Conservation (phyloP, 2,329 filamentous ascomycete genomes). For the Aspergillus vadensis region DNA sequence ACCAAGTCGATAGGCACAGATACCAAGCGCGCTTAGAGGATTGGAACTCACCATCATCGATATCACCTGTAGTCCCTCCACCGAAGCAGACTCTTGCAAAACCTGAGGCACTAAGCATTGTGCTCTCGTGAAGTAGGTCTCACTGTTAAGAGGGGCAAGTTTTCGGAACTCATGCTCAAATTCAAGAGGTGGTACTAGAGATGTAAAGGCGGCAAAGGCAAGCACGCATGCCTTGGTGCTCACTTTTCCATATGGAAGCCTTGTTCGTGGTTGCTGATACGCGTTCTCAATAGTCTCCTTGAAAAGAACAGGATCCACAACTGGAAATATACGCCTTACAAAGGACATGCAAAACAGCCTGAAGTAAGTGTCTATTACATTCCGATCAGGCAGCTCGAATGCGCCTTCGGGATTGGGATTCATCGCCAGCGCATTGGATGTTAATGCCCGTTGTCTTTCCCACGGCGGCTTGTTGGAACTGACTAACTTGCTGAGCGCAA, state of each 20-base stretch:
- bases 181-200: slow-evolving; percentile 26
- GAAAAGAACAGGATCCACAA: slow-evolving; percentile 53
- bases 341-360: slow-evolving; percentile 36
- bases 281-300: slow-evolving; percentile 48
- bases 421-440: slow-evolving; percentile 23
- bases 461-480: slow-evolving; percentile 33
- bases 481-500: slow-evolving; percentile 32
- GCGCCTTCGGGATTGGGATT: slow-evolving; percentile 22
- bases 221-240: slow-evolving; percentile 52
- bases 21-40: not conserved
- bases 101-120: slow-evolving; percentile 48
- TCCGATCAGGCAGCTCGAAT: slow-evolving; percentile 42
- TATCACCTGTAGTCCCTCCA: slow-evolving; percentile 50
- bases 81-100: slow-evolving; percentile 44
- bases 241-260: slow-evolving; percentile 28
- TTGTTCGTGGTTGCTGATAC: slow-evolving; percentile 37
- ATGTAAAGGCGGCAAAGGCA: slow-evolving; percentile 50
- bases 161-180: slow-evolving; percentile 7
- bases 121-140: slow-evolving; percentile 46
- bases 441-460: slow-evolving; percentile 37
- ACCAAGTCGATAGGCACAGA: accelerated
- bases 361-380: slow-evolving; percentile 35
- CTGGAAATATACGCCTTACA: slow-evolving; percentile 51
- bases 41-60: slow-evolving; percentile 51
- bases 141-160: slow-evolving; percentile 39